Conservation (phyloP, 495 filamentous ascomycete genomes). For the Podospora conica region DNA sequence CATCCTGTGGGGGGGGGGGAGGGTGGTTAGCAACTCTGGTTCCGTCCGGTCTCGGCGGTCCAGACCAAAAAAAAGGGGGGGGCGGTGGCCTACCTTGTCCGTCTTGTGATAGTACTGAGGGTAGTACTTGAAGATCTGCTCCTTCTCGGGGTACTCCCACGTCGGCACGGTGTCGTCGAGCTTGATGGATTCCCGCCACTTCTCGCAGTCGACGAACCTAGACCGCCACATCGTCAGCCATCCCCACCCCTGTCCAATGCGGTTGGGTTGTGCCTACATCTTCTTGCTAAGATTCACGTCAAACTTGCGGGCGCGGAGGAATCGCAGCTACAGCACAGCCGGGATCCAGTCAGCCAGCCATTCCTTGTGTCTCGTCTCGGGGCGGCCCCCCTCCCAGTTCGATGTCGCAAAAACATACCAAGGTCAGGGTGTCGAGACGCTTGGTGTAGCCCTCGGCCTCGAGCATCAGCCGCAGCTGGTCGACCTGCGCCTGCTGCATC, state of each 20-base stretch:
- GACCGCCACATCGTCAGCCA: slow-evolving; percentile 4
- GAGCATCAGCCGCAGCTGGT: slow-evolving; percentile 74
- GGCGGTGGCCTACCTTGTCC: slow-evolving; percentile 63
- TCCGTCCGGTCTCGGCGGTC: not conserved
- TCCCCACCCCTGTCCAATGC: not conserved
- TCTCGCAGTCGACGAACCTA: slow-evolving; percentile 88
- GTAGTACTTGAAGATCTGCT: slow-evolving; percentile 83
- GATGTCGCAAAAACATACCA: slow-evolving; percentile 50
- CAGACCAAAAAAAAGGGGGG: not conserved
- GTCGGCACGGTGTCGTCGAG: slow-evolving; percentile 76
- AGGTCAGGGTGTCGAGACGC: slow-evolving; percentile 80
- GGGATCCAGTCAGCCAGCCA: slow-evolving; percentile 12
- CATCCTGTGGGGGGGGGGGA: slow-evolving; percentile 57
- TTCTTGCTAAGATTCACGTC: slow-evolving; percentile 75
- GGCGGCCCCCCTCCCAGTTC: no score
- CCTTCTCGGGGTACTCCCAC: slow-evolving; percentile 88
- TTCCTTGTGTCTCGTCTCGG: not conserved
- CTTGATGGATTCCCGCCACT: slow-evolving; percentile 74
- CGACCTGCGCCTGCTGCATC: slow-evolving; percentile 84
- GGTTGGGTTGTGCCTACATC: slow-evolving; percentile 54
- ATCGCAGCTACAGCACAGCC: slow-evolving; percentile 56
- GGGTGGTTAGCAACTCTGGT: slow-evolving; percentile 6
- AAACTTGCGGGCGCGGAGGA: slow-evolving; percentile 91
- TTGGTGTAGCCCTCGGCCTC: slow-evolving; percentile 79
- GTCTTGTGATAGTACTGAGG: slow-evolving; percentile 99